Evolutionary conservation across 495 filamentous ascomycete species (phyloP).

Genomic region (Niebla homalea): DNA sequence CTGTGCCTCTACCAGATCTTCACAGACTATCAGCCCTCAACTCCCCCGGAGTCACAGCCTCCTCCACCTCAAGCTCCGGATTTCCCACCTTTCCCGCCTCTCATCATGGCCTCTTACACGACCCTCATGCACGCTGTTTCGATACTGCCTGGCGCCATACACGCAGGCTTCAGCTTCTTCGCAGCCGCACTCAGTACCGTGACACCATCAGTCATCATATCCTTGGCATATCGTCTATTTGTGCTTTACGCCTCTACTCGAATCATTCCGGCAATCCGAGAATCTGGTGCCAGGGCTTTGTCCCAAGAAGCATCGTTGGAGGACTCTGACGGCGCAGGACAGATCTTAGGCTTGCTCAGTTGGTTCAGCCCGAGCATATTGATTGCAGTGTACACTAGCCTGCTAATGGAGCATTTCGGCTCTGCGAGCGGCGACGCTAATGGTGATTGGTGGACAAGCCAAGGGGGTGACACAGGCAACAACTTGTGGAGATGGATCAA

Average conservation of each 20-base stretch:
- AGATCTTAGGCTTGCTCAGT: conserved; percentile 64
- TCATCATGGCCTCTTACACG: conserved; percentile 97
- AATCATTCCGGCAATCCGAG: conserved; percentile 85
- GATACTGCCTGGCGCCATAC: conserved; percentile 67
- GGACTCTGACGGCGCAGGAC: conserved; percentile 69
- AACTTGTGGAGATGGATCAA: conserved; percentile 93
- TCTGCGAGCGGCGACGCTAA: conserved; percentile 47
- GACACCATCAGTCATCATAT: conserved; percentile 88
- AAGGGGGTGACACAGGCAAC: conserved; percentile 64
- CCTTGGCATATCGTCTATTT: conserved; percentile 78
- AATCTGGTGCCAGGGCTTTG: conserved; percentile 67
- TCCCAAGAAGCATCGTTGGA: conserved; percentile 73
- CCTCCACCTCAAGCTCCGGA: conserved; percentile 50
- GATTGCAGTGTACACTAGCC: conserved; percentile 90
- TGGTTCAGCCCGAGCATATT: conserved; percentile 90
- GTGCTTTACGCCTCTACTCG: conserved; percentile 92
- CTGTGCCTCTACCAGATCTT: conserved; percentile 98
- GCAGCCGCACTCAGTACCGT: conserved; percentile 83
- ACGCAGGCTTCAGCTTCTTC: conserved; percentile 74
- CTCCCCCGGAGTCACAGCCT: conserved; percentile 40
- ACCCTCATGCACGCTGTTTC: conserved; percentile 77
- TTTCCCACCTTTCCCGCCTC: conserved; percentile 86
- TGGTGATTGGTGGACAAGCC: conserved; percentile 74
- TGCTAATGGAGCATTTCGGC: conserved; percentile 90
- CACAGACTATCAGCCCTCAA: conserved; percentile 83